Percentiles rank a stretch among this genome's conserved stretches.
These are phyloP conservation scores for Fusarium oligoseptatum DNA, from an alignment of 2,329 filamentous ascomycete genomes.

Conservation along the genomic window DNA sequence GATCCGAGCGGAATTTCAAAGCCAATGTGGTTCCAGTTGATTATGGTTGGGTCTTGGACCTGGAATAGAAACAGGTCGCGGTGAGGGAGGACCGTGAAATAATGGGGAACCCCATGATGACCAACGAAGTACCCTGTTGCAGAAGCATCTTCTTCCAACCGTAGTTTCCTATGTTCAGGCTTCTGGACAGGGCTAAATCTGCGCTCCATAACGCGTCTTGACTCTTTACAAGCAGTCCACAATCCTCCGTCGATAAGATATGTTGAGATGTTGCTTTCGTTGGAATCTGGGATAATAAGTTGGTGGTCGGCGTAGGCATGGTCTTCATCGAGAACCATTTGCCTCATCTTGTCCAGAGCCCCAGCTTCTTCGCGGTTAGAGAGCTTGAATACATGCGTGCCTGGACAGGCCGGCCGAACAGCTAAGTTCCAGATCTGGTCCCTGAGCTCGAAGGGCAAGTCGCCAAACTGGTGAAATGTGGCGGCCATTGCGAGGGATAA, in stretches of 20 bases:
- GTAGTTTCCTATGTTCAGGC: too few species aligned
- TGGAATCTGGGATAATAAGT: not conserved
- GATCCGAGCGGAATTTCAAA: not conserved
- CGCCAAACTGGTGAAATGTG: not conserved
- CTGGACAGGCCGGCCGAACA: not conserved
- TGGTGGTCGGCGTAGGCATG: not conserved
- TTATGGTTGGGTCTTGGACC: not conserved
- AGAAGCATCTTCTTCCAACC: not conserved
- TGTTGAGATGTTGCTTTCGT: not conserved
- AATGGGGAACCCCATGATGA: not conserved
- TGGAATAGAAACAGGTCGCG: conserved; percentile 26
- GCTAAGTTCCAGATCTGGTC: not conserved
- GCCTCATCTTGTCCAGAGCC: not conserved
- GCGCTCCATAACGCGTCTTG: not conserved
- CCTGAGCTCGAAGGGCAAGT: not conserved
- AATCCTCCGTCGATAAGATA: conserved; percentile 10
- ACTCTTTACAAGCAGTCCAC: conserved; percentile 9
- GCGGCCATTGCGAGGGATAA: not conserved
- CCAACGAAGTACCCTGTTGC: not conserved
- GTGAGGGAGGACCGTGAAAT: conserved; percentile 16
- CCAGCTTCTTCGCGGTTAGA: not conserved
- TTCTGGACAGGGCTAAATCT: not conserved
- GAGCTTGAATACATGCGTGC: not conserved
- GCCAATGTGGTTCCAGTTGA: not conserved
- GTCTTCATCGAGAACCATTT: not conserved